Evolutionary conservation across 768 basidiomycete genomes (phyloP).

Genomic region (Cystobasidium onofrii): DNA sequence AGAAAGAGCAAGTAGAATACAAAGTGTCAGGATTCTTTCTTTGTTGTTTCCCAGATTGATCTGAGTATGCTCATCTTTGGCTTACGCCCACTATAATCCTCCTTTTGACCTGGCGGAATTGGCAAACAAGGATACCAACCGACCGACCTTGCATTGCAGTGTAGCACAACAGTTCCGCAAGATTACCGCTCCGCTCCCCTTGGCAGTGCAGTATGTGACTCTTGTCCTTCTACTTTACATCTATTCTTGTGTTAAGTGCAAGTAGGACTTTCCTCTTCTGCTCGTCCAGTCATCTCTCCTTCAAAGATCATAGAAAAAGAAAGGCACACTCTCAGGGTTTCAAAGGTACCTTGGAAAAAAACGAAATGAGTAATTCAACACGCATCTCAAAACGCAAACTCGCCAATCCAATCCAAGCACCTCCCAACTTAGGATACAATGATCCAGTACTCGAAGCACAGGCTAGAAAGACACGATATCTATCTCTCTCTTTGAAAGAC

Average conservation of each 20-base stretch:
- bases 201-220: not conserved
- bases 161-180: too few species aligned
- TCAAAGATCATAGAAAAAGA: too few species aligned
- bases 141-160: too few species aligned
- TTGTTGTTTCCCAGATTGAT: too few species aligned
- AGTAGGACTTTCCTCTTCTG: too few species aligned
- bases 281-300: too few species aligned
- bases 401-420: not conserved
- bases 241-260: too few species aligned
- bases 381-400: constrained; percentile 27
- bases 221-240: too few species aligned
- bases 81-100: too few species aligned
- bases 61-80: too few species aligned
- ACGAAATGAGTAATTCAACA: not conserved
- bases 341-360: not conserved
- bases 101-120: not conserved
- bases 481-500: not conserved
- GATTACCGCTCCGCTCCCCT: not conserved
- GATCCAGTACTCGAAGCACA: not conserved
- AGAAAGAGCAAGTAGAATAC: not conserved
- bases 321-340: too few species aligned
- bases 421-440: not conserved
- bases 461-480: not conserved
- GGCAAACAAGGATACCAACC: not conserved
- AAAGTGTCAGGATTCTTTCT: too few species aligned